Evolutionary conservation across 2,329 filamentous ascomycete genomes (phyloP), one percentile per base, ranked within the genome.

Genomic region (Beauveria australis): DNA sequence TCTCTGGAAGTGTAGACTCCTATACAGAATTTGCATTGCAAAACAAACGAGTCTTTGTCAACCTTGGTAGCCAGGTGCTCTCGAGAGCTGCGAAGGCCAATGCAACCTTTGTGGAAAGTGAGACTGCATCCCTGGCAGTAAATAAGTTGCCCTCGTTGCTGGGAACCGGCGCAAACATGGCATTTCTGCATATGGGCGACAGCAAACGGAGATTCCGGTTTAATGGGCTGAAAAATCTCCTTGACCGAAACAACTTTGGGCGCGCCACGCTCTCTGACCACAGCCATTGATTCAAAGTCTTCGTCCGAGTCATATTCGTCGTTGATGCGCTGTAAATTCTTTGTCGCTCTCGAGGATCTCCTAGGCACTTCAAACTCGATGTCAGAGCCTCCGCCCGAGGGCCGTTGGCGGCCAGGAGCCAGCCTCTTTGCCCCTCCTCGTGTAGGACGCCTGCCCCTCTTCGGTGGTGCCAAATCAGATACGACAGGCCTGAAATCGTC

Each of bases 21-120:
- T 63, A 97, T 81, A 71, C 94, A 99, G 61, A 87, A 89, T 65
- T 86, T 88, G 75, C 94, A 99, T 71, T 99, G 94, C 44, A 99
- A 76, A 18, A 99, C 87, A 67, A 96, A 97, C 43, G 88, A 75
- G 2, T 88, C 85, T 1, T 88, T 78, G 2, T 79, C 86, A 57
- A 97, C 74, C 71, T 97, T 99, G 26, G 92, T 97, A 10, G 91
- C 91, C 41, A 94, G 76, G 71, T 97, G 94, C n/a, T 96, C 91
- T 63, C 94, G 83, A 14, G 72, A 78, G 56, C 81, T 83, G 54
- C 94, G 84, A 53, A 81, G 78, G 1, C 93, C 92, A 30, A 99
- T 79, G 69, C 94, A 99, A 46, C 76, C 76, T 71, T 89, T 91
- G 74, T 99, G 94, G 66, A 91, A 96, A 0, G 89, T 81, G 53